Percentiles rank a stretch among this genome's conserved stretches.
Conservation (phyloP, 228 moss, liverwort and hornwort species). For the Sphagnum magellanicum region DNA sequence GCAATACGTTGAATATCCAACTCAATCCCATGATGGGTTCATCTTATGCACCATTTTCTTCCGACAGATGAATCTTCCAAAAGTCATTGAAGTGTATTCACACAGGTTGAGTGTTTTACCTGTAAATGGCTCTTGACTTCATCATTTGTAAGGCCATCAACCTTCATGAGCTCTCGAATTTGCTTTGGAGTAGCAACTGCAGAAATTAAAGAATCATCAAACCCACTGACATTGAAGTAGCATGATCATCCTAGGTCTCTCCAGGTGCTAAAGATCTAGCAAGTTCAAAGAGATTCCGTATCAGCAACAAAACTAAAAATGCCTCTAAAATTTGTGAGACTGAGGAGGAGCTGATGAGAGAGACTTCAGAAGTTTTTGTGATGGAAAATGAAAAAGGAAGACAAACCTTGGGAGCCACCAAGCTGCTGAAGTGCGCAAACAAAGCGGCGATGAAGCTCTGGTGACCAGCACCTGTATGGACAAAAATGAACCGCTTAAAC, state of each 20-base stretch:
- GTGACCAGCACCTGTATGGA: constrained; percentile 79
- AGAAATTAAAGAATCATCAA: background rate
- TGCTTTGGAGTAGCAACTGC: constrained; percentile 97
- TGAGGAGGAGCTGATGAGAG: background rate
- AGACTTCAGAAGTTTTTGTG: background rate
- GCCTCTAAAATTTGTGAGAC: background rate
- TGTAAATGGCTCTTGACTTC: constrained; percentile 99
- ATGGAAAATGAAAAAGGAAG: background rate
- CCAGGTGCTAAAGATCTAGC: too few relatives aligned
- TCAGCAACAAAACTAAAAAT: background rate
- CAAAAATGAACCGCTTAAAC: background rate
- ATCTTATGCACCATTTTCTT: too few relatives aligned
- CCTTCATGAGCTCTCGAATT: constrained; percentile 98
- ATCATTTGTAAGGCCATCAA: constrained; percentile 96
- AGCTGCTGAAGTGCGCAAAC: constrained; percentile 88
- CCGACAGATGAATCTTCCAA: background rate
- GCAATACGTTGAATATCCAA: constrained; percentile 3
- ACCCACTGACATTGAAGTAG: background rate
- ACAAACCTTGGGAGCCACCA: constrained; percentile 78
- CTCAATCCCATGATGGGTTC: too few relatives aligned
- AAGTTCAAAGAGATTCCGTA: too few relatives aligned
- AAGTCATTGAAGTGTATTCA: too few relatives aligned
- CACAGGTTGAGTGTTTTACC: constrained; percentile 19
- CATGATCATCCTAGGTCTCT: too few relatives aligned
- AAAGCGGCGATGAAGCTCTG: constrained; percentile 94